Conservation (phyloP, 345 rosid species). For the Citrus sp. region DNA sequence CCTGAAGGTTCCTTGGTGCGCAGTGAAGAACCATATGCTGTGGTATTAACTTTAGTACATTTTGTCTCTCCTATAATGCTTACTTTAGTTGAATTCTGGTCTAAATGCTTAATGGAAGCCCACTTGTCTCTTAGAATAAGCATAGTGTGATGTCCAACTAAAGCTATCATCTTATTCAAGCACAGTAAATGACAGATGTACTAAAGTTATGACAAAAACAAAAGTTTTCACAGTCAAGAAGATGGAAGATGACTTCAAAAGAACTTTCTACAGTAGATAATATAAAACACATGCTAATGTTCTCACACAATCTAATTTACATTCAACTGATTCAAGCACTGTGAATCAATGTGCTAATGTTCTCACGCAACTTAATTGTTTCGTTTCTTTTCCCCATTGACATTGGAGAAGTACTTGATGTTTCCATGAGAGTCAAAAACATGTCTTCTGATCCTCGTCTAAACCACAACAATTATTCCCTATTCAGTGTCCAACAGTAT, state of each 20-base stretch:
- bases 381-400: too few species aligned
- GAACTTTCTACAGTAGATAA: background rate
- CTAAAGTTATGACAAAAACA: background rate
- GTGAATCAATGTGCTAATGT: too few species aligned
- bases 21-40: conserved; percentile 65
- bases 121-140: background rate
- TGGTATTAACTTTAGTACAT: conserved; percentile 37
- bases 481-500: background rate
- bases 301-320: too few species aligned
- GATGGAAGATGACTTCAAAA: background rate
- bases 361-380: too few species aligned
- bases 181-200: too few species aligned
- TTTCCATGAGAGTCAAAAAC: too few species aligned
- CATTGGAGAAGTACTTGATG: too few species aligned
- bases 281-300: too few species aligned
- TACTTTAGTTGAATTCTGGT: background rate
- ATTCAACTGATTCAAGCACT: too few species aligned
- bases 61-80: background rate
- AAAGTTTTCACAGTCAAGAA: background rate
- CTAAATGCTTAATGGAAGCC: background rate
- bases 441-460: too few species aligned
- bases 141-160: background rate
- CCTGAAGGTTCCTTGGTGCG: conserved; percentile 70
- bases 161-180: background rate
- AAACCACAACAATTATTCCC: background rate